Evolutionary conservation across 441 rosid species (phyloP).

Genomic region (Bruguiera hainesii): DNA sequence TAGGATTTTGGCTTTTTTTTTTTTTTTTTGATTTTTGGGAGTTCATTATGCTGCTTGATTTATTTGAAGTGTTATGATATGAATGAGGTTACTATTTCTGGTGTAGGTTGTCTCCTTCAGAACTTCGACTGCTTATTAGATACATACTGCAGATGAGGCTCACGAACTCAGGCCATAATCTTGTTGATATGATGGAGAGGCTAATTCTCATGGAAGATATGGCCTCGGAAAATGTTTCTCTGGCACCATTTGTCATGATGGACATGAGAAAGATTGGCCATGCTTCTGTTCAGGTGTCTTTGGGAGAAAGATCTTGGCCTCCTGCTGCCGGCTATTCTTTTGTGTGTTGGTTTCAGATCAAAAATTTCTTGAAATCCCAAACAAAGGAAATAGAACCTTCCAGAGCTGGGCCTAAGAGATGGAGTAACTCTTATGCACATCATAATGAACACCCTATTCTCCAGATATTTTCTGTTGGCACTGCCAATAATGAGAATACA

Average conservation of each 20-base stretch:
- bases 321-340: constrained; percentile 99
- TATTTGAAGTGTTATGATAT: constrained; percentile 17
- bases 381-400: constrained; percentile 55
- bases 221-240: constrained; percentile 64
- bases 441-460: constrained; percentile 62
- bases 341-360: constrained; percentile 95
- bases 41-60: constrained; percentile 11
- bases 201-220: constrained; percentile 84
- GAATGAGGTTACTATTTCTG: constrained; percentile 28
- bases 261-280: constrained; percentile 91
- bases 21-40: background rate
- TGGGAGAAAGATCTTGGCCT: constrained; percentile 99
- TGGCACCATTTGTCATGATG: constrained; percentile 93
- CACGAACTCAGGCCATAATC: constrained; percentile 70
- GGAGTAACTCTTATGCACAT: constrained; percentile 42
- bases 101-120: constrained; percentile 95
- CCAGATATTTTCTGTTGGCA: constrained; percentile 95
- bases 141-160: constrained; percentile 83
- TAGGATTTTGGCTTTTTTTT: constrained; percentile 27
- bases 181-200: constrained; percentile 93
- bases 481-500: constrained; percentile 66
- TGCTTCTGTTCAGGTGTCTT: constrained; percentile 92
- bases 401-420: constrained; percentile 54
- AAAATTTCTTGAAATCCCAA: constrained; percentile 62
- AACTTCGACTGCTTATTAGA: constrained; percentile 81